Conservation (phyloP, 306 rosid genomes). For the Purshia tridentata region DNA sequence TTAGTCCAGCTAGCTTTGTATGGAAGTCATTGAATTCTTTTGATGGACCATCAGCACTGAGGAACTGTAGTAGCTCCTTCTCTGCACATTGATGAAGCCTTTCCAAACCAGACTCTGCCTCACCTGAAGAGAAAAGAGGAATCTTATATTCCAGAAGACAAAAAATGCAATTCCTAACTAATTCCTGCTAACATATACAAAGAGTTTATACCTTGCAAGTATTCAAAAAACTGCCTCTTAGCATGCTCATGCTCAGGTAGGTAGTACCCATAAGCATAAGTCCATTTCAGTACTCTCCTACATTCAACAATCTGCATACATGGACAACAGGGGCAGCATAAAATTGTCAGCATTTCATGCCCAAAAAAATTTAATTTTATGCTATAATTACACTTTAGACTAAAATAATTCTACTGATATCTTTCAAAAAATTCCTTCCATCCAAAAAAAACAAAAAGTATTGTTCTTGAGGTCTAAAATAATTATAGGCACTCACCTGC, state of each 20-base stretch:
- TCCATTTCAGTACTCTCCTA: conserved; percentile 57
- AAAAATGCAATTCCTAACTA: background rate
- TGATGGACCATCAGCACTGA: background rate
- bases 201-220: conserved; percentile 56
- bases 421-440: background rate
- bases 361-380: background rate
- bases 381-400: background rate
- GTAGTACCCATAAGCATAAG: conserved; percentile 50
- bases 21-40: background rate
- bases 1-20: conserved; percentile 10
- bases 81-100: conserved; percentile 32
- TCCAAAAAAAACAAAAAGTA: background rate
- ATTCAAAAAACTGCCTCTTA: conserved; percentile 68
- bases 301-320: conserved; percentile 34
- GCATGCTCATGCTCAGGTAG: conserved; percentile 52
- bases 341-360: background rate
- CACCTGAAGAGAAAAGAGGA: conserved; percentile 7
- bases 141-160: background rate
- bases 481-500: conserved; percentile 22
- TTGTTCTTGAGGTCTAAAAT: background rate
- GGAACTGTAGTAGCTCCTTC: conserved; percentile 11
- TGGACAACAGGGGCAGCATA: background rate
- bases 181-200: background rate
- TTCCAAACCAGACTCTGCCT: conserved; percentile 42
- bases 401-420: background rate